Evolutionary conservation across 2,329 filamentous ascomycete genomes (phyloP).

Genomic region (Apiospora malaysiana): DNA sequence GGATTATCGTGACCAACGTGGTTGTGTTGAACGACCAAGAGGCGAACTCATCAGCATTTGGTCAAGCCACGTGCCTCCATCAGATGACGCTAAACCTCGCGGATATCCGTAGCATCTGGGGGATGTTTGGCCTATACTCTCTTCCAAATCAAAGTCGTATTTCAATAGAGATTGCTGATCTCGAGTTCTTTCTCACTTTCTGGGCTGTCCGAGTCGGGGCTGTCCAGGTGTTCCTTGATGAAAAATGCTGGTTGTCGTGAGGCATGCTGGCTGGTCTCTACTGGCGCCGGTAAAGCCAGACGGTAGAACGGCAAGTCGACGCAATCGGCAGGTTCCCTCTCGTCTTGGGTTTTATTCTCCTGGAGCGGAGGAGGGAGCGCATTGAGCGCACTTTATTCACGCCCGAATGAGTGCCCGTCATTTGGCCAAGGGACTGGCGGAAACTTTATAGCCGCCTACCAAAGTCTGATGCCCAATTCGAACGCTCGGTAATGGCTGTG

Average conservation of each 20-base stretch:
- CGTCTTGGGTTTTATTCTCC: background rate
- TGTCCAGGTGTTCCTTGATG: background rate
- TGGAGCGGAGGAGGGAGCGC: background rate
- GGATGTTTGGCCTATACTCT: background rate
- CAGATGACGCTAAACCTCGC: background rate
- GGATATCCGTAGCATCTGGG: background rate
- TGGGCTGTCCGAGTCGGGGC: background rate
- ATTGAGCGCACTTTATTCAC: background rate
- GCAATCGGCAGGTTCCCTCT: background rate
- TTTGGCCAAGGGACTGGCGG: background rate
- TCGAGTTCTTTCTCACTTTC: background rate
- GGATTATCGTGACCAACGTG: background rate
- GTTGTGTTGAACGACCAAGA: background rate
- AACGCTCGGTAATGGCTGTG: background rate
- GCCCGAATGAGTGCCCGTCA: background rate
- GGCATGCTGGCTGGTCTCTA: background rate
- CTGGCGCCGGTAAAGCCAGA: background rate
- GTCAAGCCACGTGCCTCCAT: conserved; percentile 2
- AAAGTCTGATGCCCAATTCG: conserved; percentile 5
- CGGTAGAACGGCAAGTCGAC: background rate
- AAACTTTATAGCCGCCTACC: conserved; percentile 6
- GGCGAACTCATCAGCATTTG: background rate
- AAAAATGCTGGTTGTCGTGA: background rate
- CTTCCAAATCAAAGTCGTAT: background rate
- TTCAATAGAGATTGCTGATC: background rate